Evolutionary conservation across 352 stramenopile species (phyloP), one percentile per base, ranked within the genome.

Genomic region (Phytophthora kernoviae): DNA sequence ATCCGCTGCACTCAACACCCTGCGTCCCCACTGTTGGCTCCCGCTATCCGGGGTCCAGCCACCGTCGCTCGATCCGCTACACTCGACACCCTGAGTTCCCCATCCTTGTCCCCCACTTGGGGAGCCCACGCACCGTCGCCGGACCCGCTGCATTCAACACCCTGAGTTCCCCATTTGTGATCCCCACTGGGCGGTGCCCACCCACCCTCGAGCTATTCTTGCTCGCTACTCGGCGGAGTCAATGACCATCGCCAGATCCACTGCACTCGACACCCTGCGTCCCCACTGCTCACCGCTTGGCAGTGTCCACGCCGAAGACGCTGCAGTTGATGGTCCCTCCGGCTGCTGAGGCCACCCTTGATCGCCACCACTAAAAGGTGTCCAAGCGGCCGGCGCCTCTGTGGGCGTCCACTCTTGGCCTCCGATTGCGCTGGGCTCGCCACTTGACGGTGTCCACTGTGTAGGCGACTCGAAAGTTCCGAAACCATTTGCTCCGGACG

Each of bases 1-100:
- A 69, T 22, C 54, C 61, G 20, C 61, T 69, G 36, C 61, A 69
- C 26, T 69, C 61, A 7, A 69, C 47, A 49, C 54, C 39, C 43
- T 11, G 36, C 47, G 4, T 15, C 58, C 9, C 48, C 33, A 39
- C 11, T n/a, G 10, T 14, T 5, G 33, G 33, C 11, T 8, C 11
- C 33, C 33, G 11, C 33, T 39, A 17, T 15, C 12, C 21, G 2
- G 39, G 8, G 22, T 4, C 55, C 10, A 17, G 12, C 20, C 40
- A 41, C 41, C 17, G 20, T 53, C 56, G 9, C n/a, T 24, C 14
- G 56, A 64, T 11, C 47, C 47, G 20, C 56, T 64, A 33, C 56
- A 58, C 17, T 63, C 55, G 1, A 61, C 33, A 2, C 26, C 21
- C 15, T 55, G 22, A 30, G 15, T 45, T n/a, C 30, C 39, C 37